Evolutionary conservation across 148 eudicot genomes (phyloP).

Genomic region (Camellia lanceoleosa): DNA sequence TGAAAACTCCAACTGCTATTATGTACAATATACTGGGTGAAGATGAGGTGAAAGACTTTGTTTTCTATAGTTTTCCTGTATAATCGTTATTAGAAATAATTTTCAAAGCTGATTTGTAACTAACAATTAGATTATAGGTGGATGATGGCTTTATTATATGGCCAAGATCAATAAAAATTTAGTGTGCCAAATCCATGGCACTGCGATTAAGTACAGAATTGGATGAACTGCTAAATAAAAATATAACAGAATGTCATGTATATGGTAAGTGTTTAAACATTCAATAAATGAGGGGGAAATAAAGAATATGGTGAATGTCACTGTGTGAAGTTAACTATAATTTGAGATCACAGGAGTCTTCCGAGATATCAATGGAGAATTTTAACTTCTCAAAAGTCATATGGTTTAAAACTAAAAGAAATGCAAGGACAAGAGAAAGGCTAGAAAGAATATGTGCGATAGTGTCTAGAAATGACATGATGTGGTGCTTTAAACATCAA

Average conservation of each 20-base stretch:
- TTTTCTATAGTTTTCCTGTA: not conserved
- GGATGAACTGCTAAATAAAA: not conserved
- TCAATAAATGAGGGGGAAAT: not conserved
- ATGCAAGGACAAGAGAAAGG: too few species aligned
- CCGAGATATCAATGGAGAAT: not conserved
- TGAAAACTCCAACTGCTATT: slow-evolving; percentile 87
- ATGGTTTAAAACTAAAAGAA: not conserved
- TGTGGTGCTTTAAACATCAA: too few species aligned
- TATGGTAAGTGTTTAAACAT: not conserved
- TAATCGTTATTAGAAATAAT: not conserved
- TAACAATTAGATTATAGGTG: too few species aligned
- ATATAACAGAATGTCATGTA: not conserved
- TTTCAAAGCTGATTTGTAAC: too few species aligned
- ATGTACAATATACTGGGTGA: slow-evolving; percentile 97
- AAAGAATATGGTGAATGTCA: not conserved
- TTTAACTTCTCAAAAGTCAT: not conserved
- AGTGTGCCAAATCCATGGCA: too few species aligned
- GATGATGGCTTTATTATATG: too few species aligned
- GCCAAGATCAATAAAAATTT: too few species aligned
- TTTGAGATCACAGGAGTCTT: not conserved
- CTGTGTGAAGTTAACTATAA: not conserved
- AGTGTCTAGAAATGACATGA: too few species aligned
- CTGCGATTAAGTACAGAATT: too few species aligned
- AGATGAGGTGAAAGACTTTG: slow-evolving; percentile 60
- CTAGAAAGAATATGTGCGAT: too few species aligned